Conservation (phyloP, 495 filamentous ascomycete genomes). For the Aspergillus sclerotiicarbonarius region DNA sequence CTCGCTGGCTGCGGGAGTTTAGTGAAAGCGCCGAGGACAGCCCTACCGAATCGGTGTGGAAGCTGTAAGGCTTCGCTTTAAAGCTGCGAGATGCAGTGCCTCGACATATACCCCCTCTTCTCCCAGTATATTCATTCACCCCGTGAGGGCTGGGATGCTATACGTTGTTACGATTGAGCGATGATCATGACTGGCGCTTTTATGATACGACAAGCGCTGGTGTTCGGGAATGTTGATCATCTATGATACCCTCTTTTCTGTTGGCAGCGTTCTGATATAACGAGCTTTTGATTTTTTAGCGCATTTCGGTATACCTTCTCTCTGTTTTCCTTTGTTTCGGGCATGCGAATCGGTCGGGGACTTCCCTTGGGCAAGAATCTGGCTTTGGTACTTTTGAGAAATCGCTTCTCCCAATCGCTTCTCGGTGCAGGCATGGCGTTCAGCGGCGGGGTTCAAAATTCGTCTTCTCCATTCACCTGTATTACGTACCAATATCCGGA, state of each 20-base stretch:
- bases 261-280: constrained; percentile 11
- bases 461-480: constrained; percentile 5
- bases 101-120: not conserved
- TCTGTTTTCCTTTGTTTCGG: not conserved
- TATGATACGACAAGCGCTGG: constrained; percentile 21
- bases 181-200: constrained; percentile 22
- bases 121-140: not conserved
- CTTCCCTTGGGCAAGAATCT: not conserved
- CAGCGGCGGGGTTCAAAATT: not conserved
- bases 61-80: constrained; percentile 24
- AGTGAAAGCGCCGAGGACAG: constrained; percentile 27
- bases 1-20: constrained; percentile 52
- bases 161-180: constrained; percentile 9
- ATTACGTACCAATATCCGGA: constrained; percentile 14
- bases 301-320: constrained; percentile 5
- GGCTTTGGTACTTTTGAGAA: not conserved
- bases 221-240: constrained; percentile 24
- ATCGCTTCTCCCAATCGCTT: not conserved
- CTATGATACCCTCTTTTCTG: constrained; percentile 25
- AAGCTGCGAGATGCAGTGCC: not conserved
- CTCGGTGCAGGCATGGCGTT: constrained; percentile 12
- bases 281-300: constrained; percentile 7
- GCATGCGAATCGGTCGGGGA: not conserved
- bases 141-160: not conserved
- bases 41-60: constrained; percentile 35